Conservation (phyloP, 805 yeast species). For the Metschnikowia bowlesiae region DNA sequence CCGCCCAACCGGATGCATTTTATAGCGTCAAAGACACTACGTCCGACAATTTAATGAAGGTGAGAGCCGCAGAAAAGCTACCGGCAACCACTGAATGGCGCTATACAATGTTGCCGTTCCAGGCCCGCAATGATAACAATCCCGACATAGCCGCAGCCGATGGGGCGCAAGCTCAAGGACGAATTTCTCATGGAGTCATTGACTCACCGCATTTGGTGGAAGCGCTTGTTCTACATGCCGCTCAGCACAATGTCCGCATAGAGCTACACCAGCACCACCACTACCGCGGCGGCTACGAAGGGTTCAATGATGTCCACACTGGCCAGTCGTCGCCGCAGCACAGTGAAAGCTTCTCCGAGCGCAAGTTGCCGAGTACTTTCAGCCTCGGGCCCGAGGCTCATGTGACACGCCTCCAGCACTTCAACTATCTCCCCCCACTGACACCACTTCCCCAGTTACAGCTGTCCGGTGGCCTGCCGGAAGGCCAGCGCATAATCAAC, state of each 20-base stretch:
- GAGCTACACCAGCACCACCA: conserved; percentile 84
- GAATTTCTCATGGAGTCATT: conserved; percentile 32
- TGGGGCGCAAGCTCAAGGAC: too few species aligned
- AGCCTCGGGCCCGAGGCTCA: conserved; percentile 15
- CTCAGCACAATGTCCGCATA: conserved; percentile 49
- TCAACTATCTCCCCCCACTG: conserved; percentile 67
- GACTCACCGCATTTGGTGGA: conserved; percentile 51
- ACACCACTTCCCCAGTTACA: conserved; percentile 67
- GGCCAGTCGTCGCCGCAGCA: not conserved
- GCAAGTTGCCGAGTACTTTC: not conserved
- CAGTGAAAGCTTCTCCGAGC: not conserved
- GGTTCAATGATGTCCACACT: not conserved
- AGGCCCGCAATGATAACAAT: not conserved
- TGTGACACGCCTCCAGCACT: conserved; percentile 46
- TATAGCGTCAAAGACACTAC: not conserved
- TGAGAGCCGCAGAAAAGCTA: conserved; percentile 3
- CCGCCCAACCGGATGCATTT: not conserved
- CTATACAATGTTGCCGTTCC: not conserved
- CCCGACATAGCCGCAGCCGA: too few species aligned
- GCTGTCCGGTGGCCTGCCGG: conserved; percentile 50
- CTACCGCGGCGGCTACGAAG: conserved; percentile 38
- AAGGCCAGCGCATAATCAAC: conserved; percentile 10
- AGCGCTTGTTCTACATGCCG: conserved; percentile 56
- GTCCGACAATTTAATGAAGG: conserved; percentile 7
- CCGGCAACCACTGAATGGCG: not conserved